Base-by-base conservation (phyloP, 1,139 yeast species). In the Geotrichum reessii region DNA sequence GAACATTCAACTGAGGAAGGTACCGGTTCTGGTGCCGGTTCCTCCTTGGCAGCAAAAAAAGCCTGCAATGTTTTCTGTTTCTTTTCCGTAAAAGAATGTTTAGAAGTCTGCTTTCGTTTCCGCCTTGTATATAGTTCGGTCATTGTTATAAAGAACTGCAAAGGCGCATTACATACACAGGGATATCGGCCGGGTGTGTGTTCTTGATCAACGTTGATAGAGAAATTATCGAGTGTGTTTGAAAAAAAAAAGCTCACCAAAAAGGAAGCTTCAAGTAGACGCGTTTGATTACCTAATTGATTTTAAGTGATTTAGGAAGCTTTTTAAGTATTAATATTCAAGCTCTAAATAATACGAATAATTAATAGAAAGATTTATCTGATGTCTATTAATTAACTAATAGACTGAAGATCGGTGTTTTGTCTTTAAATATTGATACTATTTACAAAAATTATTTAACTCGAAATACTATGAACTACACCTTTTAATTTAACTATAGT, bases 401-500 rank as follows among this genome's bases (percentile, higher is more conserved):
- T n/a, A n/a, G 46, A 40, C 4, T 4, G 21, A 40, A 40, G 21
- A n/a, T n/a, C 46, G 9, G 9, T 19, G 46, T 19, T 22, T n/a
- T 28, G 19, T 19, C 12, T 33, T 9, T 11, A 2, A 50, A 12
- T 5, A 12, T 33, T 14, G 42, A 51, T 31, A 40, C 27, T 51
- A 51, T 40, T 42, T 42, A 52, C 53, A 50, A 42, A 24, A 56
- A 8, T n/a, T 28, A 47, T 50, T 40, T 11, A 50, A 42, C 22
- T 8, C 17, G 21, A 27, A 9, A 9, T n/a, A n/a, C 17, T 9
- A 49, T 3, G n/a, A 19, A 24, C n/a, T 40, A 54, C 52, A n/a
- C n/a, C 8, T 11, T 28, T 27, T 24, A 46, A 44, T 17, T 47
- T 57, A 60, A 37, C 53, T 56, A 49, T 63, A 64, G 42, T 64